Conservation (phyloP, 1,139 yeast genomes). For the Starmera stellimalicola region DNA sequence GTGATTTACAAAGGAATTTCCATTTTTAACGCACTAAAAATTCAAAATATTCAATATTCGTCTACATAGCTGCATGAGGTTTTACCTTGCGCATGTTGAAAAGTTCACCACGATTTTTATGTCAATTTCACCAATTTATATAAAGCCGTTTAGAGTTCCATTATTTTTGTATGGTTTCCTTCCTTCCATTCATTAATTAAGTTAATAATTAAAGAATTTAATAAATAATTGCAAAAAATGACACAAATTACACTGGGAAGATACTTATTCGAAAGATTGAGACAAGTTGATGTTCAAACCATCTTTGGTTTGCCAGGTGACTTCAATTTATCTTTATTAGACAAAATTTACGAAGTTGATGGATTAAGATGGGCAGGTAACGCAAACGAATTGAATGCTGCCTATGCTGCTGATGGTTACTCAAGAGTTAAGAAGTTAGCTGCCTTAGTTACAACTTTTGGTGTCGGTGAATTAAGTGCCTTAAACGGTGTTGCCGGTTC, state of each 20-base stretch:
- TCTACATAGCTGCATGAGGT: neutral
- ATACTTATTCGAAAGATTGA: constrained; percentile 44
- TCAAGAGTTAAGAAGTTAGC: constrained; percentile 38
- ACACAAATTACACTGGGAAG: constrained; percentile 43
- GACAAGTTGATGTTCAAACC: constrained; percentile 40
- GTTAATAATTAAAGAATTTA: constrained; percentile 2
- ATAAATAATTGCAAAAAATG: constrained; percentile 14
- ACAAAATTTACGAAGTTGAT: constrained; percentile 52
- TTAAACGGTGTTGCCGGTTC: constrained; percentile 21
- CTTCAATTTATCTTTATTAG: constrained; percentile 61
- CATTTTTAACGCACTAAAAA: no score
- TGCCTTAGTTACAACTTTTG: constrained; percentile 32
- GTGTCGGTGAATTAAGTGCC: constrained; percentile 21
- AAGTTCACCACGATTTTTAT: no score
- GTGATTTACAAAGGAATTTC: no score
- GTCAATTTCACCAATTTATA: no score
- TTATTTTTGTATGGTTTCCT: neutral
- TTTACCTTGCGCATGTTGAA: neutral
- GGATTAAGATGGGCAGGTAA: constrained; percentile 51
- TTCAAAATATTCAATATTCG: no score
- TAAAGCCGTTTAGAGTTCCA: no score
- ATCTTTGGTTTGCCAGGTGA: constrained; percentile 77
- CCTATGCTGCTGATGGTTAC: constrained; percentile 77
- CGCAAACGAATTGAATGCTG: constrained; percentile 56
- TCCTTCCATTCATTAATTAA: neutral